Percentiles rank a stretch among this genome's conserved stretches.
Evolutionary conservation across 345 rosid species (phyloP).

Genomic region (Populus ilicifolia): DNA sequence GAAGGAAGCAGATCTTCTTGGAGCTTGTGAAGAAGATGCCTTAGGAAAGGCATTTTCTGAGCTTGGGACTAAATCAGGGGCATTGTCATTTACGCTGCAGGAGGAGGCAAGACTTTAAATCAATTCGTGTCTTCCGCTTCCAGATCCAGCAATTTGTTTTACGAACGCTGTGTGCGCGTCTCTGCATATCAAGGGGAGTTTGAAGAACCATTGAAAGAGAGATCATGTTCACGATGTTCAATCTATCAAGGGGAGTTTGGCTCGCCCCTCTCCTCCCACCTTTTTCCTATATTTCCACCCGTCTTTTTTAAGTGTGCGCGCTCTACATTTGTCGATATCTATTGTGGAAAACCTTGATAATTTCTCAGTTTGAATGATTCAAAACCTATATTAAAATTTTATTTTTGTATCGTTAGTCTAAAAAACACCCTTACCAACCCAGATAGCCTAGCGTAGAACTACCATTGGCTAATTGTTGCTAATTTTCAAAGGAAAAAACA

Average conservation of each 20-base stretch:
- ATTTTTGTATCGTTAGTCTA: too few species aligned
- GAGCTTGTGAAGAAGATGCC: constrained; percentile 79
- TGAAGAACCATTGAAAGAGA: constrained; percentile 91
- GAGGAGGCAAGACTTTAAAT: constrained; percentile 58
- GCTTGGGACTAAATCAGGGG: constrained; percentile 82
- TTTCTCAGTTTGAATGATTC: too few species aligned
- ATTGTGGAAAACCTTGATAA: too few species aligned
- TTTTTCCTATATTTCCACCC: background rate
- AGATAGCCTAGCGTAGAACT: too few species aligned
- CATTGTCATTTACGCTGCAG: constrained; percentile 66
- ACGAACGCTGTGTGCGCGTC: background rate
- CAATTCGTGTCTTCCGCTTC: background rate
- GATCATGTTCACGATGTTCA: constrained; percentile 78
- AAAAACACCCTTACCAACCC: too few species aligned
- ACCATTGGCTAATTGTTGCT: too few species aligned
- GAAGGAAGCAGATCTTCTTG: constrained; percentile 84
- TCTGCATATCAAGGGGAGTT: constrained; percentile 49
- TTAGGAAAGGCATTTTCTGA: constrained; percentile 84
- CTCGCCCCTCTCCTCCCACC: background rate
- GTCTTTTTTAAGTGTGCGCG: too few species aligned
- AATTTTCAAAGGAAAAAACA: too few species aligned
- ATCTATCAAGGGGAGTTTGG: constrained; percentile 62
- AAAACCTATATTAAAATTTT: too few species aligned
- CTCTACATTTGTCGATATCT: too few species aligned
- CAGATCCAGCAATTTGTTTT: background rate